phyloP scores from a whole-genome alignment of 2,329 filamentous ascomycete genomes.

The Ophiostoma novo-ulmi region DNA sequence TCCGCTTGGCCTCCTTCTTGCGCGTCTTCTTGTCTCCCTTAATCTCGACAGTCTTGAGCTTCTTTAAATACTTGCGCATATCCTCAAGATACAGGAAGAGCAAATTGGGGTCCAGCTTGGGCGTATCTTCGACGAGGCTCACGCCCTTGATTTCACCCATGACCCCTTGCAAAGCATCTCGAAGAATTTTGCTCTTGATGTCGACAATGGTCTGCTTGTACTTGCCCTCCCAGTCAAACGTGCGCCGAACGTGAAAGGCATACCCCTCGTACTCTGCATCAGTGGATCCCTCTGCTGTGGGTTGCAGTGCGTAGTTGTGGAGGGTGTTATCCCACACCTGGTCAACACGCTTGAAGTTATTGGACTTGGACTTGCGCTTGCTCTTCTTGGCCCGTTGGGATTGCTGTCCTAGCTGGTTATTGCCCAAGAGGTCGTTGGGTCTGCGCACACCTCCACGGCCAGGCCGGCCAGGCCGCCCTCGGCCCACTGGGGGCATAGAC shows the following conservation, averaged over 20 bases:
- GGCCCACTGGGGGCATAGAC: not conserved
- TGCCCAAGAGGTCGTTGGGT: not conserved
- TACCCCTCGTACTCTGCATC: conserved; percentile 67
- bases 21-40: conserved; percentile 50
- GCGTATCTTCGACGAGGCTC: conserved; percentile 73
- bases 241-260: conserved; percentile 75
- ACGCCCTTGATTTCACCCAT: conserved; percentile 74
- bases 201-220: conserved; percentile 69
- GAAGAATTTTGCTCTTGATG: conserved; percentile 76
- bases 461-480: not conserved
- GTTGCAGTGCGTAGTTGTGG: conserved; percentile 51
- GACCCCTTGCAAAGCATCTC: conserved; percentile 63
- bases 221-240: conserved; percentile 80
- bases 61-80: conserved; percentile 58
- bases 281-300: conserved; percentile 44
- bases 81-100: conserved; percentile 75
- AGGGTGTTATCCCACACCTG: conserved; percentile 49
- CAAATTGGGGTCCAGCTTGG: conserved; percentile 66
- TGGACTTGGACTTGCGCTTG: conserved; percentile 26
- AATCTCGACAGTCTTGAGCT: conserved; percentile 55
- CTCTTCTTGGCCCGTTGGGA: not conserved
- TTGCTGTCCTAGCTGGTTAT: not conserved
- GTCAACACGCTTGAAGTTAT: conserved; percentile 50
- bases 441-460: not conserved
- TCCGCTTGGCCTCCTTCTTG: conserved; percentile 56